Evolutionary conservation across 768 basidiomycete species (phyloP).

Genomic region (Termitomyces sp.): DNA sequence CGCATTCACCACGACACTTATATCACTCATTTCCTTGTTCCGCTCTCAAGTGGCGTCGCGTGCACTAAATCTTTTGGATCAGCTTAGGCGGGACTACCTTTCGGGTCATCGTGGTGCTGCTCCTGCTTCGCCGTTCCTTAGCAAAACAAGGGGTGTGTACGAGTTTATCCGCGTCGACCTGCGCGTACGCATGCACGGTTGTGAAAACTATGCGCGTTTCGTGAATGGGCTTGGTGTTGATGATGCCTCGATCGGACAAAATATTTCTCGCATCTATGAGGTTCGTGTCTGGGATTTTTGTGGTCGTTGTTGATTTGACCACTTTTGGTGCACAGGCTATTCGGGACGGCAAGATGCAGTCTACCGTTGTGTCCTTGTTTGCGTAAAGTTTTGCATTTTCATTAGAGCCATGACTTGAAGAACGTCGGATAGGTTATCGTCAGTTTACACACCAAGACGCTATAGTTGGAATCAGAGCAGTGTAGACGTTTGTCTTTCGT

Average conservation of each 20-base stretch:
- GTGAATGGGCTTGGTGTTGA: constrained; percentile 41
- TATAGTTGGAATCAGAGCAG: neutral
- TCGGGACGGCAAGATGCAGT: constrained; percentile 61
- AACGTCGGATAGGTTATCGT: neutral
- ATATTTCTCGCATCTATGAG: constrained; percentile 74
- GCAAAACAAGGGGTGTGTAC: constrained; percentile 63
- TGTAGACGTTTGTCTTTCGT: neutral
- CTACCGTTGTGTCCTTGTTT: constrained; percentile 55
- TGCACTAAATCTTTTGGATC: constrained; percentile 41
- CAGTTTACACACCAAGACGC: neutral
- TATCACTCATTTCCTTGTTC: constrained; percentile 43
- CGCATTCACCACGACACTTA: constrained; percentile 19
- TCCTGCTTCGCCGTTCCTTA: constrained; percentile 63
- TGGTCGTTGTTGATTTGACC: neutral
- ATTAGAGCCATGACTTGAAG: neutral
- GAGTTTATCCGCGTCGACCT: constrained; percentile 64
- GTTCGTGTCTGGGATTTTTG: constrained; percentile 24
- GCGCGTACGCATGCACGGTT: constrained; percentile 71
- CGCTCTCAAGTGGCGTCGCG: constrained; percentile 47
- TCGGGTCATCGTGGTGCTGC: constrained; percentile 54
- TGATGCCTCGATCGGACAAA: constrained; percentile 65
- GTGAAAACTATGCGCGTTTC: constrained; percentile 57
- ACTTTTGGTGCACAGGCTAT: constrained; percentile 20
- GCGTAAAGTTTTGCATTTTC: constrained; percentile 14
- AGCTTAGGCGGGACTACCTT: constrained; percentile 53